Percentiles rank a stretch among this genome's conserved stretches.
Evolutionary conservation across 2,329 filamentous ascomycete species (phyloP).

Genomic region (Neonectria neomacrospora): DNA sequence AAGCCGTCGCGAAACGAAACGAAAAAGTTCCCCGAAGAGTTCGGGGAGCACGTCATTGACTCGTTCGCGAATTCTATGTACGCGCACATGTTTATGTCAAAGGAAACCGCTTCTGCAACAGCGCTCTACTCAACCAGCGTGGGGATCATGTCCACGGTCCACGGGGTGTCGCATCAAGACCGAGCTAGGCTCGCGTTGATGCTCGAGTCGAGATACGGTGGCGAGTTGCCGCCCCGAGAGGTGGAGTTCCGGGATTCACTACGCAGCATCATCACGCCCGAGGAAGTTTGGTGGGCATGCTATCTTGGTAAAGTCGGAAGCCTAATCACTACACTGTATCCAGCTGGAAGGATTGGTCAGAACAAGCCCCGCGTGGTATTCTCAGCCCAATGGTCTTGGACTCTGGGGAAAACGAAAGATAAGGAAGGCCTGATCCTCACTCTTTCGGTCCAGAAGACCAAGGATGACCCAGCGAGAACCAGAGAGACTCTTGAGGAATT

Average conservation of each 20-base stretch:
- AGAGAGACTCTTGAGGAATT: conserved; percentile 54
- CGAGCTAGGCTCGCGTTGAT: conserved; percentile 70
- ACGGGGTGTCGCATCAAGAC: conserved; percentile 70
- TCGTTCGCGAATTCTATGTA: conserved; percentile 71
- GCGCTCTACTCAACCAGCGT: conserved; percentile 73
- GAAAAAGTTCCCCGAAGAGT: conserved; percentile 50
- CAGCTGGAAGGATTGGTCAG: conserved; percentile 62
- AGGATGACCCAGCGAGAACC: conserved; percentile 52
- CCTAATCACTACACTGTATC: conserved; percentile 69
- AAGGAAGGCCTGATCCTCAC: conserved; percentile 56
- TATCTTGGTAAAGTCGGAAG: conserved; percentile 71
- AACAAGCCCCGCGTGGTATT: conserved; percentile 54
- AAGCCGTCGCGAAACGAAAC: conserved; percentile 37
- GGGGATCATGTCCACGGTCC: conserved; percentile 68
- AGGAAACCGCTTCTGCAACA: conserved; percentile 65
- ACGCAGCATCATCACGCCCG: conserved; percentile 61
- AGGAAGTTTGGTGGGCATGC: conserved; percentile 72
- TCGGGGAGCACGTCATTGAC: conserved; percentile 60
- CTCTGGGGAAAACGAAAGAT: conserved; percentile 52
- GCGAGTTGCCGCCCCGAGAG: conserved; percentile 69
- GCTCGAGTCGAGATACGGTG: conserved; percentile 72
- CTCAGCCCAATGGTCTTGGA: conserved; percentile 54
- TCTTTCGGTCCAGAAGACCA: conserved; percentile 54
- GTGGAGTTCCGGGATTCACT: conserved; percentile 64
- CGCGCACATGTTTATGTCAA: conserved; percentile 60